Base-by-base conservation (phyloP, 1,284 basidiomycete genomes). In the Moesziomyces sp. region DNA sequence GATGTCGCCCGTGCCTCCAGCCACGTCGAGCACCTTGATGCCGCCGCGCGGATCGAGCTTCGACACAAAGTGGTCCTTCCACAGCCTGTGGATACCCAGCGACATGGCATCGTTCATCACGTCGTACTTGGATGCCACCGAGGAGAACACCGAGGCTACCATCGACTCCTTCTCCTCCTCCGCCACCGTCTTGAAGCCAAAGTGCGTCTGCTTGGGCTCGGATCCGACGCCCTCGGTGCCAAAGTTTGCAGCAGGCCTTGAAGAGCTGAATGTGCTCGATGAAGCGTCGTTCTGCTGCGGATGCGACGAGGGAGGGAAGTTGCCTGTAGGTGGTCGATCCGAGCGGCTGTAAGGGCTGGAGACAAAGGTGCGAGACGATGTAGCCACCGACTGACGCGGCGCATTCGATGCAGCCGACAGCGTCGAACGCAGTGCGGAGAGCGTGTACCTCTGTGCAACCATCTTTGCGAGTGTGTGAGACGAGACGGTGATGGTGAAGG, bases 101-200 rank as follows among this genome's bases (percentile, higher is more conserved):
- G 96, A 99, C 87, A 96, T 93, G 26, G 94, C 93, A 84, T 99
- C 97, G 87, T 99, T 99, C 95, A 99, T 97, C 45, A 98, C 85
- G 85, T 99, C 96, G 86, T 99, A 99, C 56, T 90, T 93, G 44
- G 93, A 92, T 45, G 97, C 94, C 57, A 99, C 96, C 5, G 93
- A 96, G 78, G 93, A 91, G 86, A 99, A 99, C 57, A 99, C 95
- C 69, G 89, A 88, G 76, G 92, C 93, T 61, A 99, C 96, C 40
- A 89, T 82, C 1, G 84, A 84, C 81, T 88, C 88, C 80, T 89
- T 97, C 47, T 88, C 85, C 49, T 91, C 90, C 84, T 92, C 90
- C 26, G 91, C 90, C 13, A 97, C 90, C 6, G 90, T 91, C 85
- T 88, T 89, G 88, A 93, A 97, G n/a, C 94, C 94, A 83, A 97